Percentiles rank a stretch among this genome's conserved stretches.
phyloP scores from a whole-genome alignment of 2,329 filamentous ascomycete genomes.

The Aspergillus viridinutans region DNA sequence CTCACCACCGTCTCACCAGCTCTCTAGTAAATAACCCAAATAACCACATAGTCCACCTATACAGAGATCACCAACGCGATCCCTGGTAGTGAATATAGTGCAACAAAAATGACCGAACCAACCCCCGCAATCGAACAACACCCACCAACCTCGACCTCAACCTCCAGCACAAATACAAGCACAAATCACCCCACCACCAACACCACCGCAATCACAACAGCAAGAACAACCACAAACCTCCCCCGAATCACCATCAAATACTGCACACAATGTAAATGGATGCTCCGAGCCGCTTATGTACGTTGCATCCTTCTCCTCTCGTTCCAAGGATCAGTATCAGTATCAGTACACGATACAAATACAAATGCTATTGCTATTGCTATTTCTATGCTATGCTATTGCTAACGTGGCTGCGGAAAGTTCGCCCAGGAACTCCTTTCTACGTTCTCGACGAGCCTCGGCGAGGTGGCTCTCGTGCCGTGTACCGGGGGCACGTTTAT shows the following conservation, averaged over 20 bases:
- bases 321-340: not conserved
- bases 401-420: conserved; percentile 42
- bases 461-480: conserved; percentile 83
- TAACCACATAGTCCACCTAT: not conserved
- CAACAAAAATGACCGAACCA: conserved; percentile 12
- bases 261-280: conserved; percentile 93
- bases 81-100: not conserved
- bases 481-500: conserved; percentile 79
- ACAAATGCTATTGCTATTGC: not conserved
- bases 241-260: conserved; percentile 84
- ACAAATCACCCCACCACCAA: conserved; percentile 1
- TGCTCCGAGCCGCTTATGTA: conserved; percentile 82
- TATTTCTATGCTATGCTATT: not conserved
- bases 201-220: conserved; percentile 1
- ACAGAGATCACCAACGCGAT: not conserved
- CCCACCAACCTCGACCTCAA: not conserved
- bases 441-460: conserved; percentile 78
- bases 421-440: conserved; percentile 93
- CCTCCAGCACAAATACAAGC: not conserved
- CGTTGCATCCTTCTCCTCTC: conserved; percentile 25
- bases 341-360: not conserved
- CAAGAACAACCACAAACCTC: conserved; percentile 35
- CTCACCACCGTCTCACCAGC: conserved; percentile 1
- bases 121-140: conserved; percentile 11
- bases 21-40: not conserved